phyloP scores from a whole-genome alignment of 2,329 filamentous ascomycete genomes.

The Ophiosphaerella korrae region DNA sequence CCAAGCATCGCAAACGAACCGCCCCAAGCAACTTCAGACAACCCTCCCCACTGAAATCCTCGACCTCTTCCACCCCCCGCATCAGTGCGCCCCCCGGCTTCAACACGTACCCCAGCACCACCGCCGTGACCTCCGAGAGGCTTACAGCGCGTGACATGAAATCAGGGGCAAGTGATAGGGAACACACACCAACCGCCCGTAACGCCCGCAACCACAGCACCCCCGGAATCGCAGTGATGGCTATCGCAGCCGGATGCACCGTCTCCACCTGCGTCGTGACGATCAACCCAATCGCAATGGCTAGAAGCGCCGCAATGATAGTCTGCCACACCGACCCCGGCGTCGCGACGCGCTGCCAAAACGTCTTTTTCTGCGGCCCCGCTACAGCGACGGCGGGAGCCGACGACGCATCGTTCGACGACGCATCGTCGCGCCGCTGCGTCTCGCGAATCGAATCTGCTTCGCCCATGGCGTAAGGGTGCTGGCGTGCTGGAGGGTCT shows the following conservation, averaged over 20 bases:
- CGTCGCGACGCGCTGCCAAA: constrained; percentile 47
- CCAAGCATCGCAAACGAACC: too few species aligned
- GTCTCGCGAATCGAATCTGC: constrained; percentile 19
- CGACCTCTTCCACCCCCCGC: constrained; percentile 54
- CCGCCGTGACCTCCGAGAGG: constrained; percentile 54
- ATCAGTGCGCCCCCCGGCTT: constrained; percentile 50
- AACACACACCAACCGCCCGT: constrained; percentile 54
- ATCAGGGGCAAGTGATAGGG: too few species aligned
- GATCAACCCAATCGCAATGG: constrained; percentile 56
- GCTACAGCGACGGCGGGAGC: constrained; percentile 11
- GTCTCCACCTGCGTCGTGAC: constrained; percentile 52
- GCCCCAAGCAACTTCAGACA: neutral
- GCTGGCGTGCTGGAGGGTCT: too few species aligned
- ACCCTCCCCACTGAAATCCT: constrained; percentile 28
- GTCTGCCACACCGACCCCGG: constrained; percentile 58
- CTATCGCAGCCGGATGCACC: constrained; percentile 51
- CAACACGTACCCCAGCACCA: constrained; percentile 56
- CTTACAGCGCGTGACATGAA: constrained; percentile 5
- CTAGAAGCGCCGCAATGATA: constrained; percentile 55
- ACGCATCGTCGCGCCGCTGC: neutral
- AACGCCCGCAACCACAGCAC: constrained; percentile 57
- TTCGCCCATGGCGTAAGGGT: too few species aligned
- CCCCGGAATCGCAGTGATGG: constrained; percentile 56
- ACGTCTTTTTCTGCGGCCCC: constrained; percentile 27
- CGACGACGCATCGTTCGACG: too few species aligned